phyloP scores from a whole-genome alignment of 225 moss, liverwort and hornwort genomes.

The Bryoerythrophyllum caledonicum region DNA sequence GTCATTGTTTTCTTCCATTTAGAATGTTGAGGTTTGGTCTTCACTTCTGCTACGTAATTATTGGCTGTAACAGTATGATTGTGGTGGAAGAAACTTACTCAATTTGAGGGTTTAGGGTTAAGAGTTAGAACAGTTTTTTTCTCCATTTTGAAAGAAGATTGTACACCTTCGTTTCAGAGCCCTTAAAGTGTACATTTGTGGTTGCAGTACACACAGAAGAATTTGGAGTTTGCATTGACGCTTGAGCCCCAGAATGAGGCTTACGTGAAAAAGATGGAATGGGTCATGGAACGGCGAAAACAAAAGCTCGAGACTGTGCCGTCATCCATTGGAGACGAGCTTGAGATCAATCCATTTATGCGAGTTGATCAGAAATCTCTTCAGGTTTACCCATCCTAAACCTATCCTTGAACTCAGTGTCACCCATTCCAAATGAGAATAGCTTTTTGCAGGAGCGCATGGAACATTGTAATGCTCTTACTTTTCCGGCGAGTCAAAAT shows the following conservation, averaged over 20 bases:
- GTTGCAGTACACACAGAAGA: conserved; percentile 43
- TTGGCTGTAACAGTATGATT: background rate
- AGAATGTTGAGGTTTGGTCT: background rate
- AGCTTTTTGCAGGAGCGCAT: too few species aligned
- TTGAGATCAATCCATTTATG: conserved; percentile 48
- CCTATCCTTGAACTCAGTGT: background rate
- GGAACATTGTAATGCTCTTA: background rate
- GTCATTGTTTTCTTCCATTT: background rate
- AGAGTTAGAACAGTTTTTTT: too few species aligned
- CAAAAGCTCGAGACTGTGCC: conserved; percentile 35
- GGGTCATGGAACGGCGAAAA: conserved; percentile 31
- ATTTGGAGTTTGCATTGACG: conserved; percentile 41
- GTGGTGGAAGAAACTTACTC: background rate
- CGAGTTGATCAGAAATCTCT: conserved; percentile 36
- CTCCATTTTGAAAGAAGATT: background rate
- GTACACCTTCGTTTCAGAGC: background rate
- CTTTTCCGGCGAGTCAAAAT: background rate
- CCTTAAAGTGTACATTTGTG: background rate
- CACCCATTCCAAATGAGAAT: background rate
- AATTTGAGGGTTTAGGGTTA: background rate
- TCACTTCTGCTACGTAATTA: background rate
- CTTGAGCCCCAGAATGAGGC: conserved; percentile 42
- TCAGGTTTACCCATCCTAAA: conserved; percentile 19
- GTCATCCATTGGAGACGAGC: conserved; percentile 43
- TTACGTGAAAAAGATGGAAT: conserved; percentile 35